Base-by-base conservation (phyloP, 2,329 filamentous ascomycete species). In the Bipolaris bicolor region DNA sequence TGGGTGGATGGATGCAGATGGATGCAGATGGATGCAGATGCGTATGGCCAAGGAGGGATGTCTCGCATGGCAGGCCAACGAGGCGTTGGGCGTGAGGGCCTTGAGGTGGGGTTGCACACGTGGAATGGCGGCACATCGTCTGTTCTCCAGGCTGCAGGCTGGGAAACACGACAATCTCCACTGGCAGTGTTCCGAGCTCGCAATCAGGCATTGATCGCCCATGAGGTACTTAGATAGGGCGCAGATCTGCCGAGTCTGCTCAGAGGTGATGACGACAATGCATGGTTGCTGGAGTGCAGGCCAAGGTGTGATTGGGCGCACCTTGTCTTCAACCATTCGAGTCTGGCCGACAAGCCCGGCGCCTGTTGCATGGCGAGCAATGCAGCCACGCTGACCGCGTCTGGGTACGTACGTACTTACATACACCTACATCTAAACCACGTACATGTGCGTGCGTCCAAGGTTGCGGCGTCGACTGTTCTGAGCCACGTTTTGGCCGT, bases 391-490 rank as follows among this genome's bases (percentile, higher is more conserved):
- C 58, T 67, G 62, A 64, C 54, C 69, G 65, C 26, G 26, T 29
- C 26, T 29, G 26, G 7, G 26, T 29, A 29, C 26, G 26, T 29
- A 29, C 26, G 26, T 29, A 29, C 26, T 10, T 29, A 29, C 26
- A 29, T 20, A 20, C 20, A 20, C 20, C 3, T 20, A 20, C 20
- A 20, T 20, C 20, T 20, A 2, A 20, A 2, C 20, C 20, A 20
- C 20, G 2, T 20, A 20, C 26, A 29, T 29, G 26, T 29, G 26
- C 7, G 26, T 29, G 26, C 26, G 26, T 29, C 7, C 9, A 29
- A 71, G 71, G 71, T 68, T 73, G 64, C 69, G 73, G 72, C 73
- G 65, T 67, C 72, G 71, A 70, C 71, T 73, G 71, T 66, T 65
- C 20, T 20, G 2, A 3, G 52, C 64, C 66, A 73, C 70, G 71